phyloP scores from a whole-genome alignment of 2,329 filamentous ascomycete genomes.

The Cadophora malorum region DNA sequence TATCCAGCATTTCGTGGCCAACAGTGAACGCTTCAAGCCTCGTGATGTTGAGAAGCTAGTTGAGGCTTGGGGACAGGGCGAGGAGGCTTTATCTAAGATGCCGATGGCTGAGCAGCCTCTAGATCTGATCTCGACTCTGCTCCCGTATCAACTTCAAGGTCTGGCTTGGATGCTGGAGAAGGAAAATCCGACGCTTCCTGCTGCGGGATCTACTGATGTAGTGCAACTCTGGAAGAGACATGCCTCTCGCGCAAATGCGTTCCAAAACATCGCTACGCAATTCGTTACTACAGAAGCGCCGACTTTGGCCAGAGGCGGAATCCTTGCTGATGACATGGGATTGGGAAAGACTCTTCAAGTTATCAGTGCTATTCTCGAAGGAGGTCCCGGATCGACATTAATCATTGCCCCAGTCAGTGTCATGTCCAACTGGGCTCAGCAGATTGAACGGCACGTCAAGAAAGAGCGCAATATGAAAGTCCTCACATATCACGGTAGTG shows the following conservation, averaged over 20 bases:
- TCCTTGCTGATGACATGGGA: conserved; percentile 95
- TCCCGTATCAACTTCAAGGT: conserved; percentile 82
- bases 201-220: conserved; percentile 61
- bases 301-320: conserved; percentile 76
- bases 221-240: conserved; percentile 79
- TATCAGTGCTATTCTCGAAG: conserved; percentile 75
- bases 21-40: conserved; percentile 70
- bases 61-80: conserved; percentile 56
- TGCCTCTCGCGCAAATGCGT: conserved; percentile 50
- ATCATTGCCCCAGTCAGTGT: conserved; percentile 84
- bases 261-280: conserved; percentile 74
- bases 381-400: conserved; percentile 67
- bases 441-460: conserved; percentile 76
- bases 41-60: conserved; percentile 74
- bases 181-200: conserved; percentile 72
- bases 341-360: conserved; percentile 87
- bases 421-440: conserved; percentile 89
- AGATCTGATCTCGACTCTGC: conserved; percentile 67
- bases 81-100: conserved; percentile 73
- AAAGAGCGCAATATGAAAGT: conserved; percentile 67
- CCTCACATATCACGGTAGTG: conserved; percentile 74
- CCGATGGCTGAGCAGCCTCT: conserved; percentile 73
- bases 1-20: conserved; percentile 64
- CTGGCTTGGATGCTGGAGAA: conserved; percentile 82
- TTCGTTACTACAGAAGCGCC: conserved; percentile 66